These are phyloP conservation scores for Blastomyces gilchristii DNA, from an alignment of 2,329 filamentous ascomycete species.

Conservation along the genomic window DNA sequence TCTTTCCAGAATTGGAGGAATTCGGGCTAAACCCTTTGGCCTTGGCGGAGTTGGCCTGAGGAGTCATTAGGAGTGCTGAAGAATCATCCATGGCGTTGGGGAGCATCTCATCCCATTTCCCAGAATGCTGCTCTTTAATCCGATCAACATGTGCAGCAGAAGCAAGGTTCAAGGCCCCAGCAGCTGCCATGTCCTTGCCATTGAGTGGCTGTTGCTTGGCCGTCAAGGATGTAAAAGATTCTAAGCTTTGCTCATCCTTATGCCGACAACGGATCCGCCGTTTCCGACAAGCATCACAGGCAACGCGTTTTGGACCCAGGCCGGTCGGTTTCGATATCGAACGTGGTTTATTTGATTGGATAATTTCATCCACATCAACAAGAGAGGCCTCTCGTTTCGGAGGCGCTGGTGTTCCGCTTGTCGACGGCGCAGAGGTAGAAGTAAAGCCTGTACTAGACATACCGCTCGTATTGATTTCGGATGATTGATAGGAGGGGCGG, in stretches of 20 bases:
- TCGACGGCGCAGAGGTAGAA: conserved; percentile 18
- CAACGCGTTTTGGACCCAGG: conserved; percentile 49
- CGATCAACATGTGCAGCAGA: background rate
- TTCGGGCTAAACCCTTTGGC: conserved; percentile 26
- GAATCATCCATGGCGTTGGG: background rate
- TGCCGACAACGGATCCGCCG: conserved; percentile 54
- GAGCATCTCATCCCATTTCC: background rate
- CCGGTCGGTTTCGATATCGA: conserved; percentile 34
- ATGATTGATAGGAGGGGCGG: conserved; percentile 23
- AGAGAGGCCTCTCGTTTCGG: conserved; percentile 16
- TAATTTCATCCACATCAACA: conserved; percentile 19
- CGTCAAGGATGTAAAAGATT: background rate
- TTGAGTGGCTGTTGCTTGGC: background rate
- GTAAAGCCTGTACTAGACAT: conserved; percentile 13
- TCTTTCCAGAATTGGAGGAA: conserved; percentile 35
- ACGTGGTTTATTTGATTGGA: conserved; percentile 1
- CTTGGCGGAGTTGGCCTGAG: conserved; percentile 10
- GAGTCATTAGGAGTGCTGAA: conserved; percentile 1
- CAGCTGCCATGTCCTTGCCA: conserved; percentile 5
- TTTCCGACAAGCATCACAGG: conserved; percentile 53
- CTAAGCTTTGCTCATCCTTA: conserved; percentile 42
- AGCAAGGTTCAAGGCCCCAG: background rate
- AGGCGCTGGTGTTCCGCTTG: conserved; percentile 19
- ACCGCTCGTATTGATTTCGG: conserved; percentile 14
- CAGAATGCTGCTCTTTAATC: background rate